Percentiles rank a stretch among this genome's conserved stretches.
Evolutionary conservation across 2,329 filamentous ascomycete genomes (phyloP).

Genomic region (Thelonectria olida): DNA sequence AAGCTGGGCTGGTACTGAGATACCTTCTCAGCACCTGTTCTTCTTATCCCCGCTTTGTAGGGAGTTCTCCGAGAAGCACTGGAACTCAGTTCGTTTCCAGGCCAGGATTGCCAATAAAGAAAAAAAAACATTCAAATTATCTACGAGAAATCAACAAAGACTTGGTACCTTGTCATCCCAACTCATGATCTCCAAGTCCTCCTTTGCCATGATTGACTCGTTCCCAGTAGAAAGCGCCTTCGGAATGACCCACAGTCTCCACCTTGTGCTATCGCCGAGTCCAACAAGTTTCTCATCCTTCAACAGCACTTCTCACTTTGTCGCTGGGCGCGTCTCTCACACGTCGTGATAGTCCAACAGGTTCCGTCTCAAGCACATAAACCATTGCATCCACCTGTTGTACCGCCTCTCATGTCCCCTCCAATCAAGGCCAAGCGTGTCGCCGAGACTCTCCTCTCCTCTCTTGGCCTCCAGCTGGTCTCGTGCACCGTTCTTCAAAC

Average conservation of each 20-base stretch:
- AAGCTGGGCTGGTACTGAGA: too few relatives aligned
- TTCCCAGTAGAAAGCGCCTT: too few relatives aligned
- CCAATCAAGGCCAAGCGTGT: slow-evolving; percentile 35
- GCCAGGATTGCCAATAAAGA: too few relatives aligned
- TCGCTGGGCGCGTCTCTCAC: background rate
- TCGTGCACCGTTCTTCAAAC: slow-evolving; percentile 52
- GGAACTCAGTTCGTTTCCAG: too few relatives aligned
- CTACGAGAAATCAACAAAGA: too few relatives aligned
- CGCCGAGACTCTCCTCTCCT: slow-evolving; percentile 52
- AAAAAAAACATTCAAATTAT: too few relatives aligned
- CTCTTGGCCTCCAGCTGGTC: slow-evolving; percentile 51
- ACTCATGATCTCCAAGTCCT: too few relatives aligned
- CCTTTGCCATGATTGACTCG: too few relatives aligned
- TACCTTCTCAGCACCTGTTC: too few relatives aligned
- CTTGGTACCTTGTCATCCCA: too few relatives aligned
- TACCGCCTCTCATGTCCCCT: slow-evolving; percentile 8
- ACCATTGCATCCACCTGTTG: background rate
- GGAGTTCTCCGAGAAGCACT: too few relatives aligned
- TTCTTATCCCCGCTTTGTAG: too few relatives aligned
- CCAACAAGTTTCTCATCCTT: background rate
- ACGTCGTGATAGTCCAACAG: background rate
- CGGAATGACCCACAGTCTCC: background rate
- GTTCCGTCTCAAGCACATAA: background rate
- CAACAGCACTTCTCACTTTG: background rate
- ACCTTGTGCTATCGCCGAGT: background rate